Base-by-base conservation (phyloP, 768 basidiomycete genomes). In the Tricholoma saponaceum region DNA sequence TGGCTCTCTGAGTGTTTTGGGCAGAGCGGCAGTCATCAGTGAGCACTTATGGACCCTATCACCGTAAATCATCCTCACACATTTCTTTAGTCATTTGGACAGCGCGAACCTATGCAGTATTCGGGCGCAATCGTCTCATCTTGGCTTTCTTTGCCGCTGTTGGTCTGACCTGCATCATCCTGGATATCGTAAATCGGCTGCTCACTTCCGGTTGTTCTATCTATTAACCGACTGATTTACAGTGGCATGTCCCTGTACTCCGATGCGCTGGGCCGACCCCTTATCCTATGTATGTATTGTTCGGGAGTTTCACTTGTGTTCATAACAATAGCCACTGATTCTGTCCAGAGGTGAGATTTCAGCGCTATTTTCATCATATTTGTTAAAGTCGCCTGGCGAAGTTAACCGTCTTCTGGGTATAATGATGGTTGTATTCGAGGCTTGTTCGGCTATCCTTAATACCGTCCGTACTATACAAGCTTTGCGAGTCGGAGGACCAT, bases 101-200 rank as follows among this genome's bases (percentile, higher is more conserved):
- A 3, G 16, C n/a, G 3, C 53, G 70, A 33, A 69, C 68, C 1
- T 69, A 66, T 44, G 70, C 67, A 0, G 64, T 71, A 8, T 71
- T 57, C 51, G 64, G 58, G 14, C 56, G 58, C 26, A 69, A 63
- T 44, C 55, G 51, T 2, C 51, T 58, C 49, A 32, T 71, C 18
- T 56, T 70, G 2, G 47, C 52, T 4, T 69, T 69, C 54, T 63
- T 71, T 51, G 54, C 65, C 3, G 9, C 39, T 18, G 2, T 41
- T 18, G 39, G 39, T 18, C 39, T 41, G 39, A 4, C 39, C 0
- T 41, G 39, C 39, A 2, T 41, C n/a, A 41, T 41, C 18, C 39
- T 41, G n/a, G 39, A 41, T 9, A 18, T n/a, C 13, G 39, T 41
- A 41, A 18, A 4, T 41, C 39, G 5, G 35, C 39, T n/a, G 5